phyloP scores from a whole-genome alignment of 1,139 yeast species.

The Saccharomyces hybrid region DNA sequence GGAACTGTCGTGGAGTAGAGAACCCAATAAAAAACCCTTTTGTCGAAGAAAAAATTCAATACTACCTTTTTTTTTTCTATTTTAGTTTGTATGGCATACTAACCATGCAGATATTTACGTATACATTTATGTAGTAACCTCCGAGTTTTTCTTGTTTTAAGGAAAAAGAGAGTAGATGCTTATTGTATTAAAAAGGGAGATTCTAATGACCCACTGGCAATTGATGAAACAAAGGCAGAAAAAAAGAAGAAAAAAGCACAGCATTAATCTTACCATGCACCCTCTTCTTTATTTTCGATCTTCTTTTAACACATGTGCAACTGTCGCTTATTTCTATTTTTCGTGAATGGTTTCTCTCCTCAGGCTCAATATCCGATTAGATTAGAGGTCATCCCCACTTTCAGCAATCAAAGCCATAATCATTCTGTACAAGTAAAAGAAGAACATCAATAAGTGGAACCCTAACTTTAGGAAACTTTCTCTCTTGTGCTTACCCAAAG shows the following conservation, averaged over 20 bases:
- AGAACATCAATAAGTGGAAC: constrained; percentile 85
- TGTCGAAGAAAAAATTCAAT: no score
- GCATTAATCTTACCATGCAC: neutral
- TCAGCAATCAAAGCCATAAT: constrained; percentile 87
- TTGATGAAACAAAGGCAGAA: neutral
- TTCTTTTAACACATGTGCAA: neutral
- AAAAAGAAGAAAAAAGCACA: neutral
- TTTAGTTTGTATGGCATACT: neutral
- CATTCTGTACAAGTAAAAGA: constrained; percentile 94
- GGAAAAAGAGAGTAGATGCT: neutral
- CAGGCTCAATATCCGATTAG: neutral
- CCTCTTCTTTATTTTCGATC: neutral
- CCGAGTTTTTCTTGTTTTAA: neutral
- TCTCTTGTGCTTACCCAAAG: constrained; percentile 85
- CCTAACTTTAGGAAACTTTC: constrained; percentile 88
- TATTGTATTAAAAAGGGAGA: neutral
- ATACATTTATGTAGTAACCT: neutral
- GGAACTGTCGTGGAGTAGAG: no score
- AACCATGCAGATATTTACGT: neutral
- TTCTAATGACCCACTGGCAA: neutral
- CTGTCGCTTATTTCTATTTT: neutral
- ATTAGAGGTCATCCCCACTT: constrained; percentile 16
- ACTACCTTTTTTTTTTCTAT: neutral
- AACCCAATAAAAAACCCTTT: no score
- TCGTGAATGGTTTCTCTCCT: neutral